Base-by-base conservation (phyloP, 495 filamentous ascomycete genomes). In the Sporormia fimetaria region DNA sequence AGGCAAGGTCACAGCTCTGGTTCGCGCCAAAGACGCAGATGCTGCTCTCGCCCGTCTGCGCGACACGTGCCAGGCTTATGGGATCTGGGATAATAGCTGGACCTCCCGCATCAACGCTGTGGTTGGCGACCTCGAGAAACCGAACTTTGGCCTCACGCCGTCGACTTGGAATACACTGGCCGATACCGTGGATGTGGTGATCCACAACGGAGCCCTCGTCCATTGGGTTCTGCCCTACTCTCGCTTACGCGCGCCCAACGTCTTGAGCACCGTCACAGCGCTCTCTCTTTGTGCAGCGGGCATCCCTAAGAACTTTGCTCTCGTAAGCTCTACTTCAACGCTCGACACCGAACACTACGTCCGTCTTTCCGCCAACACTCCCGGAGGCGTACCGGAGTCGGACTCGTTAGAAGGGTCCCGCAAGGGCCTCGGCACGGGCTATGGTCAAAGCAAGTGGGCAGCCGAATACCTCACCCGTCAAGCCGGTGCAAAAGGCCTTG, bases 391-490 rank as follows among this genome's bases (percentile, higher is more conserved):
- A 21, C 62, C 65, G 18, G 81, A 86, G 56, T 60, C 64, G 0
- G 80, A 86, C 47, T 72, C 80, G 40, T 61, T 86, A 4, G 66
- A 73, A 41, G 78, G 82, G 10, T 78, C 73, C 44, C 60, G 70
- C 7, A 70, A 65, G 16, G 78, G 77, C 20, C 70, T 87, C 0
- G 67, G 76, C 54, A 93, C 82, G 0, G 90, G 88, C 5, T 98
- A 98, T 54, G 90, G 87, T 6, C 87, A 95, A 62, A 75, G 70
- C 33, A 98, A 98, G 66, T 86, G 81, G 80, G 78, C 75, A 16
- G 65, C 73, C 6, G 87, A 95, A 59, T 80, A 84, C 51, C 66
- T 98, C 10, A 73, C 87, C 33, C 69, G 80, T 12, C 83, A 81
- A 55, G 88, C 88, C 21, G 85, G 87, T 14, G 66, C 62, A 34